These are phyloP conservation scores for Raddia guianensis DNA, from an alignment of 176 grass and related monocot genomes.

Conservation along the genomic window DNA sequence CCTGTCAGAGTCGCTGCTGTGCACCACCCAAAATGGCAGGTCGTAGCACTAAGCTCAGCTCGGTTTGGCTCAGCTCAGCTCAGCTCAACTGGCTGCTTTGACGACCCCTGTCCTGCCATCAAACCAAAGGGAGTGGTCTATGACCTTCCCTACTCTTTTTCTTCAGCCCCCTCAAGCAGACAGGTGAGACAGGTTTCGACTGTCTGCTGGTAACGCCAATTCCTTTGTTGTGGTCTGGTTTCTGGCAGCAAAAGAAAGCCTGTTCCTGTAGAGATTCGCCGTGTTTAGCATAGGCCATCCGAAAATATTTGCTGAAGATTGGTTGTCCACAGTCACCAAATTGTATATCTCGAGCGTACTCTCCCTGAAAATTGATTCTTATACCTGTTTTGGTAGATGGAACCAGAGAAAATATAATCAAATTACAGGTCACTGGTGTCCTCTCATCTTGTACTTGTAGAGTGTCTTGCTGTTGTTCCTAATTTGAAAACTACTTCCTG, in stretches of 20 bases:
- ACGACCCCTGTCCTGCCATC: not conserved
- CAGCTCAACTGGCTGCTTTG: not conserved
- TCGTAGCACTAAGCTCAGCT: slow-evolving; percentile 35
- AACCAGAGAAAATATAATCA: slow-evolving; percentile 52
- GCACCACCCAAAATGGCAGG: slow-evolving; percentile 59
- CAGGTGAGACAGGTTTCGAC: slow-evolving; percentile 40
- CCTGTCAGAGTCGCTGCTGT: slow-evolving; percentile 69
- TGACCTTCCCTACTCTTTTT: slow-evolving; percentile 23
- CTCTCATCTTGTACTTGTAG: not conserved
- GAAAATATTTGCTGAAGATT: slow-evolving; percentile 51
- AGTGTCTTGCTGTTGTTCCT: not conserved
- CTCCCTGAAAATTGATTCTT: slow-evolving; percentile 38
- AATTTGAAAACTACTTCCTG: not conserved
- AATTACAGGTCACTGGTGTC: slow-evolving; percentile 42
- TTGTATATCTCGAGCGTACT: slow-evolving; percentile 55
- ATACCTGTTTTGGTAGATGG: slow-evolving; percentile 55
- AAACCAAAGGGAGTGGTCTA: slow-evolving; percentile 27
- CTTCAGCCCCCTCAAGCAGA: not conserved
- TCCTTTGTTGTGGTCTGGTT: slow-evolving; percentile 30
- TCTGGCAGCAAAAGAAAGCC: slow-evolving; percentile 42
- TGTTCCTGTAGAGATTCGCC: slow-evolving; percentile 58
- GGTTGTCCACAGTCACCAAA: slow-evolving; percentile 52
- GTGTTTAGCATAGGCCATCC: slow-evolving; percentile 44
- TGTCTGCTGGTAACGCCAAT: slow-evolving; percentile 34
- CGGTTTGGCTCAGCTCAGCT: too few species aligned